Conservation (phyloP, 2,329 filamentous ascomycete species). For the Aciculosporium take region DNA sequence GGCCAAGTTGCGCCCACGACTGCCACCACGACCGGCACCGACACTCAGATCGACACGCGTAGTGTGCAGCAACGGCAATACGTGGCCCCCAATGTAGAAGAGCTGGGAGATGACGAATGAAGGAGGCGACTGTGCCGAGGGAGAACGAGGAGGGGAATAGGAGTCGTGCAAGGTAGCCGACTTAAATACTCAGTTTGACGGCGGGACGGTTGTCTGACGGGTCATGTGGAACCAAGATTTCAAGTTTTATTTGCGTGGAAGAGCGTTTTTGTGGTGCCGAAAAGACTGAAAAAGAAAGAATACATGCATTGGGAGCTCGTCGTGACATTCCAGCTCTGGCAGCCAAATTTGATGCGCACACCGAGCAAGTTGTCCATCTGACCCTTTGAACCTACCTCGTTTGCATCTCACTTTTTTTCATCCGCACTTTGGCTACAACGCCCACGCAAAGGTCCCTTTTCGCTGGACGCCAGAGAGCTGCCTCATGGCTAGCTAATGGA, state of each 20-base stretch:
- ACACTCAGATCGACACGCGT: slow-evolving; percentile 36
- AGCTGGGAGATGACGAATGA: slow-evolving; percentile 37
- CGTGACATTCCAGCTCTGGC: no score
- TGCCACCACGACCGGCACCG: slow-evolving; percentile 42
- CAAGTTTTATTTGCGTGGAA: not conserved
- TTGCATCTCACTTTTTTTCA: no score
- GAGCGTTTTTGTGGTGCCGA: not conserved
- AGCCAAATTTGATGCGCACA: no score
- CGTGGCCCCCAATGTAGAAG: slow-evolving; percentile 37
- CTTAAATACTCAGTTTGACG: not conserved
- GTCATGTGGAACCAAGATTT: not conserved
- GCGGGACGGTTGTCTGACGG: not conserved
- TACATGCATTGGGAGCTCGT: no score
- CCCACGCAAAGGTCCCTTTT: no score
- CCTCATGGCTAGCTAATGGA: no score
- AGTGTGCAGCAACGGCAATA: slow-evolving; percentile 29
- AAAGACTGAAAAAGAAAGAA: not conserved
- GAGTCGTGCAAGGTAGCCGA: not conserved
- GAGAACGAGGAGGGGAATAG: not conserved
- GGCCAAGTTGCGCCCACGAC: slow-evolving; percentile 37
- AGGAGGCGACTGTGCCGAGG: no score
- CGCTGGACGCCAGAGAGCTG: no score
- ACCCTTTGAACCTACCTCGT: no score
- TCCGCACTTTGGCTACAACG: no score
- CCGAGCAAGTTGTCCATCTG: no score